Conservation (phyloP, 2,329 filamentous ascomycete genomes). For the Cercospora sp. region DNA sequence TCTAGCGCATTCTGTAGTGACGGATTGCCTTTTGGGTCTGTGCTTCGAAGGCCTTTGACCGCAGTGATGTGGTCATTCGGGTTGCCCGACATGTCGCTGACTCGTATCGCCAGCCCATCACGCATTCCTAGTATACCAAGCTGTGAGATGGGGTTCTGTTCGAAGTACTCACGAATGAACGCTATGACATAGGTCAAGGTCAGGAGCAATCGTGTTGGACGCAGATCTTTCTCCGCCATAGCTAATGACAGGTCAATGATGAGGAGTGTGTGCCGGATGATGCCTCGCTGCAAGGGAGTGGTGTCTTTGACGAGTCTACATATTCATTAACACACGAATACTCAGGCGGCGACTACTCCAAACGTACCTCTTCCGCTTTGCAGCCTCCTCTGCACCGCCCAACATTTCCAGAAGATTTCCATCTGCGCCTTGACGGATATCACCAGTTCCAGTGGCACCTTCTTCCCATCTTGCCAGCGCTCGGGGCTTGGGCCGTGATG, state of each 20-base stretch:
- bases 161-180: conserved; percentile 93
- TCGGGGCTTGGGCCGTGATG: conserved; percentile 33
- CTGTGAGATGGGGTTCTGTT: conserved; percentile 97
- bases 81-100: conserved; percentile 90
- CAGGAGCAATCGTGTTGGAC: conserved; percentile 82
- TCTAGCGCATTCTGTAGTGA: conserved; percentile 89
- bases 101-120: conserved; percentile 80
- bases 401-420: conserved; percentile 40
- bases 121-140: conserved; percentile 90
- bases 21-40: conserved; percentile 53
- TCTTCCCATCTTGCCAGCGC: conserved; percentile 41
- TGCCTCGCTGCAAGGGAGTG: conserved; percentile 90
- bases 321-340: background rate
- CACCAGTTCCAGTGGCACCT: conserved; percentile 35
- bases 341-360: background rate
- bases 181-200: conserved; percentile 79
- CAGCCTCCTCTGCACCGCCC: conserved; percentile 41
- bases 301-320: conserved; percentile 82
- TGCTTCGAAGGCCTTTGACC: conserved; percentile 58
- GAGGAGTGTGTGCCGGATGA: conserved; percentile 92
- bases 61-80: conserved; percentile 82
- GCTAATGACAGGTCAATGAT: conserved; percentile 89
- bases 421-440: conserved; percentile 39
- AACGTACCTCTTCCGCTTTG: conserved; percentile 37
- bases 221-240: conserved; percentile 92